These are phyloP conservation scores for Russula sp. DNA, from an alignment of 768 basidiomycete genomes.

Conservation along the genomic window DNA sequence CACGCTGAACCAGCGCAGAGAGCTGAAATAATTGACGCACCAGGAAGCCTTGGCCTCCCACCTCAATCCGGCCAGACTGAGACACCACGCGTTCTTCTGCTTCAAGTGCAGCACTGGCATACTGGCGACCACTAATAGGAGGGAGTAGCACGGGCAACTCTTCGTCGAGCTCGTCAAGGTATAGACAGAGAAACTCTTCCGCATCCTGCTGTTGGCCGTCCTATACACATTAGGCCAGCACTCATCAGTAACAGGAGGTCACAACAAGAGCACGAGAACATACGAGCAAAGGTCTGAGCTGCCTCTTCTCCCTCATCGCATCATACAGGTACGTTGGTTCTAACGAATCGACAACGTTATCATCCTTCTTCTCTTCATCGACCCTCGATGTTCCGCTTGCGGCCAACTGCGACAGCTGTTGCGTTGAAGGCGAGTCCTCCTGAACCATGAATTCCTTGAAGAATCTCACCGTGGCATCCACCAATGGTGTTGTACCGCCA, in stretches of 20 bases:
- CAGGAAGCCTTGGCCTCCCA: not conserved
- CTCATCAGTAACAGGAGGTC: not conserved
- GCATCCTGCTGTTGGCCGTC: not conserved
- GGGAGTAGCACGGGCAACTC: not conserved
- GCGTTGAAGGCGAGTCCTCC: constrained; percentile 31
- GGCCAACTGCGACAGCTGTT: constrained; percentile 8
- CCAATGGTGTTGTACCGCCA: constrained; percentile 49
- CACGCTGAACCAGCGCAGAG: not conserved
- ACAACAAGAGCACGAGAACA: constrained; percentile 34
- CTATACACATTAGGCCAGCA: constrained; percentile 11
- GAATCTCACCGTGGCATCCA: constrained; percentile 69
- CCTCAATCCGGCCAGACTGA: not conserved
- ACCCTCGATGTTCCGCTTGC: constrained; percentile 41
- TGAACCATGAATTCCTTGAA: constrained; percentile 63
- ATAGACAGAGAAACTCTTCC: not conserved
- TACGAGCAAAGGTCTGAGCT: constrained; percentile 90
- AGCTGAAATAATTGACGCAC: not conserved
- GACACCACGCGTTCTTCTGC: not conserved
- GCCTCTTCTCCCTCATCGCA: constrained; percentile 88
- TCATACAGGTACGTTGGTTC: constrained; percentile 85
- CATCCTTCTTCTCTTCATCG: constrained; percentile 45
- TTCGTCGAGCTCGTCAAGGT: not conserved
- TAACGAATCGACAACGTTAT: constrained; percentile 64
- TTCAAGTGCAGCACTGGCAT: too few species aligned
- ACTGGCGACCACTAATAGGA: not conserved